phyloP scores from a whole-genome alignment of 768 basidiomycete species.

The Pleurotus ostreatus region DNA sequence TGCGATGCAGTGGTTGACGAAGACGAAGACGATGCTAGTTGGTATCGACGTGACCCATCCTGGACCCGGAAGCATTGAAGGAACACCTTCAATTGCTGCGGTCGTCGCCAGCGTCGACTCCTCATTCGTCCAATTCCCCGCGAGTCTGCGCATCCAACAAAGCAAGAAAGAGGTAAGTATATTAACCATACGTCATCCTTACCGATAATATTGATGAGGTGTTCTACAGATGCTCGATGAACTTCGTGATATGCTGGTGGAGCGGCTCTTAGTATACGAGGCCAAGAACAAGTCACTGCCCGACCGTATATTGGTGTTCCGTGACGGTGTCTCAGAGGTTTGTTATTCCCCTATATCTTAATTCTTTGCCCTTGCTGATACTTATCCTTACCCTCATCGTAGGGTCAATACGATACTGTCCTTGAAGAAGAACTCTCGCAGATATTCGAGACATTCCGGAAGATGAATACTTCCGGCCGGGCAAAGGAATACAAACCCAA shows the following conservation, averaged over 20 bases:
- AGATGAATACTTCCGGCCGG: slow-evolving; percentile 35
- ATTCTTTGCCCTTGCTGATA: neutral
- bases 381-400: neutral
- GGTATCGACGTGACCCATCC: slow-evolving; percentile 87
- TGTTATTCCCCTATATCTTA: slow-evolving; percentile 12
- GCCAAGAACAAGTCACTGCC: slow-evolving; percentile 56
- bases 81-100: slow-evolving; percentile 80
- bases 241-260: slow-evolving; percentile 63
- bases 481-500: slow-evolving; percentile 51
- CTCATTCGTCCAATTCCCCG: slow-evolving; percentile 73
- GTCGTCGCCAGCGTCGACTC: slow-evolving; percentile 75
- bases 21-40: slow-evolving; percentile 74
- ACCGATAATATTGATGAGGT: neutral
- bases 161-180: slow-evolving; percentile 40
- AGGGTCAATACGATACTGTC: slow-evolving; percentile 75
- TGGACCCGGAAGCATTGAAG: slow-evolving; percentile 57
- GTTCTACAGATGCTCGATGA: slow-evolving; percentile 63
- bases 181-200: neutral
- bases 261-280: slow-evolving; percentile 58
- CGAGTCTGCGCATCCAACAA: slow-evolving; percentile 64
- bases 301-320: slow-evolving; percentile 65
- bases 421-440: slow-evolving; percentile 56
- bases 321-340: slow-evolving; percentile 83
- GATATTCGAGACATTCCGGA: slow-evolving; percentile 58
- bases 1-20: slow-evolving; percentile 62